Evolutionary conservation across 805 yeast genomes (phyloP).

Genomic region (Hanseniaspora taiwanica): DNA sequence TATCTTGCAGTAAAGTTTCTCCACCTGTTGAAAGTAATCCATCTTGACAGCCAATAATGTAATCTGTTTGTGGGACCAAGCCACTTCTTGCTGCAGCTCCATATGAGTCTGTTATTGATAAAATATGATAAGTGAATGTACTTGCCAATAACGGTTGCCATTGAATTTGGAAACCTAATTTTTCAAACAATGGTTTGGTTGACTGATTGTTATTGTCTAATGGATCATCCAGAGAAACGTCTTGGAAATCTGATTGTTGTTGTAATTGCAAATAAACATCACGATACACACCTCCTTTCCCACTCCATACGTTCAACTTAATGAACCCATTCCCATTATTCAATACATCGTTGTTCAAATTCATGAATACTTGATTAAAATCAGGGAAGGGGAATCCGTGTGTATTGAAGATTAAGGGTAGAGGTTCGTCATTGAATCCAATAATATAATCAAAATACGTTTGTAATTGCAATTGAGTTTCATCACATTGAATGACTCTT

Average conservation of each 20-base stretch:
- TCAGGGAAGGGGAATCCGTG: constrained; percentile 28
- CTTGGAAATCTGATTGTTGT: constrained; percentile 21
- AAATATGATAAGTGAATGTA: constrained; percentile 77
- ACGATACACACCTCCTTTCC: constrained; percentile 61
- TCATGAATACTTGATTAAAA: constrained; percentile 23
- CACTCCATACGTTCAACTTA: constrained; percentile 63
- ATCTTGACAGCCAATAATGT: constrained; percentile 76
- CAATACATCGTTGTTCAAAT: constrained; percentile 8
- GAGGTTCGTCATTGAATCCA: constrained; percentile 62
- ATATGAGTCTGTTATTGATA: constrained; percentile 55
- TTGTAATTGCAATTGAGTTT: constrained; percentile 46
- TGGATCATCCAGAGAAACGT: constrained; percentile 20
- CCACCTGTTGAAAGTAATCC: constrained; percentile 83
- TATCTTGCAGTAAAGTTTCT: constrained; percentile 60
- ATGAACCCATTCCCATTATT: constrained; percentile 24
- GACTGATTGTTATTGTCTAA: too few relatives aligned
- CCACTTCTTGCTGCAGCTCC: constrained; percentile 76
- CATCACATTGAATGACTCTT: constrained; percentile 42
- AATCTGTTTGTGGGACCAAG: constrained; percentile 73
- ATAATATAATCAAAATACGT: constrained; percentile 80
- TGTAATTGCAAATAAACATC: constrained; percentile 23
- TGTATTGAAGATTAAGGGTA: constrained; percentile 26
- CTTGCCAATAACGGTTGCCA: constrained; percentile 66
- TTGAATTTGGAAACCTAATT: constrained; percentile 57
- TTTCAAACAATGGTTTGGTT: constrained; percentile 27